Base-by-base conservation (phyloP, 306 rosid genomes). In the Vicia faba region DNA sequence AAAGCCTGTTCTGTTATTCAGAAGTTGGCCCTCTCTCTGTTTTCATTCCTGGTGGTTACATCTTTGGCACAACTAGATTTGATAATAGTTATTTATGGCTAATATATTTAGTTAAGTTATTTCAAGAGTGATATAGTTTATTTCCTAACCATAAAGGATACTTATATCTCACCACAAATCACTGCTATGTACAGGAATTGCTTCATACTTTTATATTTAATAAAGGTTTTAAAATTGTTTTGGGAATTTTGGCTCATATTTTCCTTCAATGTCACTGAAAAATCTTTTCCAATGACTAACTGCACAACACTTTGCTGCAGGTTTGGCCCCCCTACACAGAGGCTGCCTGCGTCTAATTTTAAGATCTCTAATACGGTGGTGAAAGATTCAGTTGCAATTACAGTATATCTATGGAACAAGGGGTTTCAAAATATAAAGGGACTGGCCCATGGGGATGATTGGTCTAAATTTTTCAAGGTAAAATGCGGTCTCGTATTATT, bases 401-500 rank as follows among this genome's bases (percentile, higher is more conserved):
- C 76, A 43, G 86, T 73, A 39, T 70, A 65, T 82, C 14, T 75
- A 36, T 92, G 96, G 97, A 92, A 89, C 84, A 72, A 66, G 62
- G 85, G 75, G 44, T 65, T 87, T 68, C 73, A 55, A 25, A 74
- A 75, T 31, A 71, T 84, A 46, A 78, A 51, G 35, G 62, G 77
- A 57, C 59, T 89, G 77, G 92, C 85, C 45, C 84, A 75, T 26
- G 96, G 97, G 45, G 83, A 79, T 10, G 86, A 84, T 68, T 92
- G 95, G 95, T 68, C 76, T 41, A 58, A 57, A 58, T 87, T 92
- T 83, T 79, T 89, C 18, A 85, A 87, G 97, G 97, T 89, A 89
- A 72, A 67, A 64, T 69, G 18, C 16, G 61, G 29, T 9, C 40
- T 63, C 56, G 7, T 31, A 11, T 16, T 43, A 1, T 41, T 39